Conservation (phyloP, 441 rosid genomes). For the Biscutella laevigata region DNA sequence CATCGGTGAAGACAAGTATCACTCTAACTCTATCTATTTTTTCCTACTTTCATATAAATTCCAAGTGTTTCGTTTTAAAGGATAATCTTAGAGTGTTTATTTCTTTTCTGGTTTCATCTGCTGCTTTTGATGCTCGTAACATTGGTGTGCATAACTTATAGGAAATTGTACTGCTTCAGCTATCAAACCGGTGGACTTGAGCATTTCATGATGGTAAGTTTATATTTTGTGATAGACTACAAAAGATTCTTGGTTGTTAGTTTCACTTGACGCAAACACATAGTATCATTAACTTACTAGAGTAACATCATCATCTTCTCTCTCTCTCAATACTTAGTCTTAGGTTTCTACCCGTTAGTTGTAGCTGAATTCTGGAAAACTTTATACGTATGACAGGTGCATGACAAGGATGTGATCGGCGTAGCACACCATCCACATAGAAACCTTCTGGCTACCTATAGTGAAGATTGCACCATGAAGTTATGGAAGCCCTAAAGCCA, state of each 20-base stretch:
- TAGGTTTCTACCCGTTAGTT: neutral
- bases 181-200: conserved; percentile 85
- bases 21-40: neutral
- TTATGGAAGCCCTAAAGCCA: conserved; percentile 64
- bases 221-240: neutral
- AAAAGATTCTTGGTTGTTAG: neutral
- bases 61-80: neutral
- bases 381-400: conserved; percentile 47
- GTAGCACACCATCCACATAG: conserved; percentile 84
- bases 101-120: neutral
- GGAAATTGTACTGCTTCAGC: conserved; percentile 94
- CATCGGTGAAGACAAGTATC: conserved; percentile 85
- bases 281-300: neutral
- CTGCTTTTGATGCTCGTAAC: conserved; percentile 8
- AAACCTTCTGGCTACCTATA: conserved; percentile 60
- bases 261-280: neutral
- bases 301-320: neutral
- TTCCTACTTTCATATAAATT: neutral
- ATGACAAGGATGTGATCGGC: conserved; percentile 85
- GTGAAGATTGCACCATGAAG: conserved; percentile 78
- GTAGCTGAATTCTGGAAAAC: neutral
- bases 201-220: conserved; percentile 88
- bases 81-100: neutral
- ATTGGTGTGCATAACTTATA: conserved; percentile 27
- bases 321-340: neutral